Percentiles rank a stretch among this genome's conserved stretches.
Conservation (phyloP, 176 grass and related monocot genomes). For the Cymbopogon citratus region DNA sequence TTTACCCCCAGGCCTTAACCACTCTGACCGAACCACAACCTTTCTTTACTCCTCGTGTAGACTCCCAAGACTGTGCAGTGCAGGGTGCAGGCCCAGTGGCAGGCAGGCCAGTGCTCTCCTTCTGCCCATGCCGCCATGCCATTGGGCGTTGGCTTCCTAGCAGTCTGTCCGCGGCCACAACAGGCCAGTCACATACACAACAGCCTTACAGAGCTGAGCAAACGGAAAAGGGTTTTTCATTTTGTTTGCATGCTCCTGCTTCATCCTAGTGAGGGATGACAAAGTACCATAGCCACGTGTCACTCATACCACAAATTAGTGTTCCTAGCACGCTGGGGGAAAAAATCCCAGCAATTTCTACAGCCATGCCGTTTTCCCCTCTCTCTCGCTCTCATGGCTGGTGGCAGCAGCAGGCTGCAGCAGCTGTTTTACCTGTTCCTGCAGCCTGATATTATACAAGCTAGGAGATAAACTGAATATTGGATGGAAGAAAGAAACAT, state of each 20-base stretch:
- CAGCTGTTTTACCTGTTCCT: not conserved
- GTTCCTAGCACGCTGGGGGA: not conserved
- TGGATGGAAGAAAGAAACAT: not conserved
- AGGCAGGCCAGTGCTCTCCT: not conserved
- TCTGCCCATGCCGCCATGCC: not conserved
- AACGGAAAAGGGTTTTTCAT: not conserved
- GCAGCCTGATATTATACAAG: too few species aligned
- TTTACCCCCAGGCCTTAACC: conserved; percentile 14
- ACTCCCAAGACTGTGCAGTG: conserved; percentile 26
- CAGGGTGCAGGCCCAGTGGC: conserved; percentile 4
- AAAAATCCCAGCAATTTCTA: too few species aligned
- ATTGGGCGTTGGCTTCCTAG: conserved; percentile 27
- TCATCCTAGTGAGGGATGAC: not conserved
- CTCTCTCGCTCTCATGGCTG: too few species aligned
- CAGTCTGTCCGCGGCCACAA: not conserved
- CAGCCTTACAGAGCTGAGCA: not conserved
- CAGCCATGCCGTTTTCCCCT: too few species aligned
- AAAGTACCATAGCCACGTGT: conserved; percentile 20
- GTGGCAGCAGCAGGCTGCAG: too few species aligned
- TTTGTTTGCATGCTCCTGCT: not conserved
- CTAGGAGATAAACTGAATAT: not conserved
- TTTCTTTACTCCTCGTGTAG: conserved; percentile 30
- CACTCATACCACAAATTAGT: not conserved
- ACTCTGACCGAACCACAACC: conserved; percentile 27
- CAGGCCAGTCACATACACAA: not conserved